These are phyloP conservation scores for Epichloe uncinata DNA, from an alignment of 2,329 filamentous ascomycete genomes.

Conservation along the genomic window DNA sequence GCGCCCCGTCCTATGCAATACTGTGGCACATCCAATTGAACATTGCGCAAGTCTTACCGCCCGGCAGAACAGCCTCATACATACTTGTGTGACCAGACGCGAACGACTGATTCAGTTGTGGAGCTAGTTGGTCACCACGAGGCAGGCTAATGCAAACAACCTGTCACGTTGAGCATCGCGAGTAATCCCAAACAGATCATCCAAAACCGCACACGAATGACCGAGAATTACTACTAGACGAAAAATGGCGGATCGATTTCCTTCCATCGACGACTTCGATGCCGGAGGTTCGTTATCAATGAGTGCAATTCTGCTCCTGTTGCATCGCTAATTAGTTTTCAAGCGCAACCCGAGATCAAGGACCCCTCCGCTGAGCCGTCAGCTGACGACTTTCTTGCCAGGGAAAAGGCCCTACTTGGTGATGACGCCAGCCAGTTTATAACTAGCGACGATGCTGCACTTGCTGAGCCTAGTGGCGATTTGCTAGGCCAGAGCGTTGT, in stretches of 20 bases:
- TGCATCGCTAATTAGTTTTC: constrained; percentile 1
- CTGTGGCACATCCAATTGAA: background rate
- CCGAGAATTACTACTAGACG: constrained; percentile 9
- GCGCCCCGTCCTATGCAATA: constrained; percentile 6
- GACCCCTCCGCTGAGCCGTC: constrained; percentile 44
- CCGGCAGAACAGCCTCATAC: constrained; percentile 20
- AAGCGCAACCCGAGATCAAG: constrained; percentile 56
- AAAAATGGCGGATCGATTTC: constrained; percentile 64
- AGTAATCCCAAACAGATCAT: background rate
- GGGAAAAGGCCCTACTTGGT: constrained; percentile 80
- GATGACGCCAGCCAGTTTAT: constrained; percentile 89
- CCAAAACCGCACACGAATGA: background rate
- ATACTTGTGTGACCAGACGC: too few species aligned
- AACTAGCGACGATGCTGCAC: constrained; percentile 56
- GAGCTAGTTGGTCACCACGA: background rate
- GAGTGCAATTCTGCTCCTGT: constrained; percentile 11
- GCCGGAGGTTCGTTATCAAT: constrained; percentile 36
- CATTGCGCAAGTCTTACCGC: constrained; percentile 16
- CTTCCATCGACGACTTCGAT: constrained; percentile 67
- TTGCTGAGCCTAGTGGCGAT: constrained; percentile 52
- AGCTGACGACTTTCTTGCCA: constrained; percentile 74
- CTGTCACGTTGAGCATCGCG: background rate
- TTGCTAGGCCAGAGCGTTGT: constrained; percentile 56
- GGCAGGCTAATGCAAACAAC: background rate
- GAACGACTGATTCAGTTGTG: constrained; percentile 6